Percentiles rank a stretch among this genome's conserved stretches.
Evolutionary conservation across 2,329 filamentous ascomycete genomes (phyloP).

Genomic region (Thielaviopsis ethacetica): DNA sequence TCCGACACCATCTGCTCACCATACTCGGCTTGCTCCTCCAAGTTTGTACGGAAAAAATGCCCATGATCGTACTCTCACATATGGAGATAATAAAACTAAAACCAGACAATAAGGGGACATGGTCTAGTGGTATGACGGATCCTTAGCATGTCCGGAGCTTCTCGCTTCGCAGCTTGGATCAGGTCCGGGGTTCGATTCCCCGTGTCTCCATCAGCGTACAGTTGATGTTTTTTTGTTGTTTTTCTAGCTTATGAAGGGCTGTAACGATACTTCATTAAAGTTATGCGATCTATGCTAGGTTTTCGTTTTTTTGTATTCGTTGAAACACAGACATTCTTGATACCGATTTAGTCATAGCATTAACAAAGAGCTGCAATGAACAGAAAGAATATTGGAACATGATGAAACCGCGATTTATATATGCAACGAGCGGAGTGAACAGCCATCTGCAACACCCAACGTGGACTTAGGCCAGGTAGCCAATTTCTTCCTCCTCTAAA

Average conservation of each 20-base stretch:
- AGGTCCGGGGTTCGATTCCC: constrained; percentile 7
- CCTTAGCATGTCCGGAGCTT: constrained; percentile 4
- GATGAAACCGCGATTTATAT: background rate
- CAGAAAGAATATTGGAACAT: background rate
- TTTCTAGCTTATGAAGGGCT: no score
- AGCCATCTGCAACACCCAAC: background rate
- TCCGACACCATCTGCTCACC: no score
- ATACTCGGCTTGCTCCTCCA: no score
- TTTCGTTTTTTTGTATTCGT: background rate
- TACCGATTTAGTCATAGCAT: no score
- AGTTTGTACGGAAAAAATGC: no score
- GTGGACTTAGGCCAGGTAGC: constrained; percentile 66
- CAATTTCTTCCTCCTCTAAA: constrained; percentile 82
- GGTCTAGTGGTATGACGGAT: constrained; percentile 5
- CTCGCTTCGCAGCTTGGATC: background rate
- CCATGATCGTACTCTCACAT: no score
- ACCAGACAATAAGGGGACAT: background rate
- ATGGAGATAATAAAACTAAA: no score
- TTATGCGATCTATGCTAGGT: no score
- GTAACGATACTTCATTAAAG: no score
- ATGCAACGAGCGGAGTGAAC: background rate
- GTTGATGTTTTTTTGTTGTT: background rate
- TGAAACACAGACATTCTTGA: background rate
- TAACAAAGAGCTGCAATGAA: background rate
- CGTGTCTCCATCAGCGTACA: background rate